Base-by-base conservation (phyloP, 1,284 basidiomycete genomes). In the Cerioporus squamosus region DNA sequence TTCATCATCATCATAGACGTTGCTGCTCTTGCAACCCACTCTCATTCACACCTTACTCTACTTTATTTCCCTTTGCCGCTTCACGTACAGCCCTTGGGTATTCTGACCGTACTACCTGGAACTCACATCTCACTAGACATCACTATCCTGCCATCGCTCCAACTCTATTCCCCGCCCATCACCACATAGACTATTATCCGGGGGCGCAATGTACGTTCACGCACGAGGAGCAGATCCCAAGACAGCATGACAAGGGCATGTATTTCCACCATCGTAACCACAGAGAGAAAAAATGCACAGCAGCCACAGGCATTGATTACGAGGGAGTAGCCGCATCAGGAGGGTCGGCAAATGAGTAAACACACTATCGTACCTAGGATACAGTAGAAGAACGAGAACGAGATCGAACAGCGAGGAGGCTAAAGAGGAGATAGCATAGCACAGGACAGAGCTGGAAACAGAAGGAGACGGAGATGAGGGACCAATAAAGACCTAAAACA, bases 401-500 rank as follows among this genome's bases (percentile, higher is more conserved):
- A 17, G 18, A 39, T 24, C 33, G 33, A 36, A 17, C 33, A 36
- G 33, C 33, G 15, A 43, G 20, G 17, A 43, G 40, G 22, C n/a
- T 45, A 18, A 39, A 38, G 24, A 42, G 51, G 18, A 12, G 29
- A 49, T 49, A 48, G 40, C 53, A 49, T 49, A 55, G 46, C 39
- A 44, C 24, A 14, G 29, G 36, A 33, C 23, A 50, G 33, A 31
- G 24, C 38, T 38, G 29, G 8, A 20, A 10, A n/a, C n/a, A n/a
- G n/a, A 29, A 18, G 26, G 18, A n/a, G 24, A 26, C 10, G 17
- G 29, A n/a, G 43, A 26, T n/a, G n/a, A n/a, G n/a, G 22, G 23
- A 24, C 14, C 10, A 51, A 52, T 47, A 57, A 57, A 45, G 20
- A 53, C 57, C 33, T 46, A 50, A 42, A 31, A 50, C 48, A 59